These are phyloP conservation scores for Thuja plicata DNA, from an alignment of 83 land plant genomes.

Conservation along the genomic window DNA sequence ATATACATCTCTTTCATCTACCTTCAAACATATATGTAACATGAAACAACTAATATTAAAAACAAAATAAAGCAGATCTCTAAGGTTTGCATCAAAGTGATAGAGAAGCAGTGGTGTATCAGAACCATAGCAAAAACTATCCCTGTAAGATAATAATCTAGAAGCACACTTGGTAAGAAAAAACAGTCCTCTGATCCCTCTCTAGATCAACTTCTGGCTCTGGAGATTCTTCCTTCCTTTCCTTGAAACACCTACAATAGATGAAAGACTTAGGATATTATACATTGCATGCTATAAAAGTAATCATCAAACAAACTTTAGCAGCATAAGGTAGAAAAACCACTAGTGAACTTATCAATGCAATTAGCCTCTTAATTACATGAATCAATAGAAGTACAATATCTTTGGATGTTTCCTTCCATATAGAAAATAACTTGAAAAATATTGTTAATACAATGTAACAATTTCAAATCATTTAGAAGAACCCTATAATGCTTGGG, in stretches of 20 bases:
- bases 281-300: background rate
- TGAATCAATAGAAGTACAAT: conserved; percentile 11
- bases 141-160: background rate
- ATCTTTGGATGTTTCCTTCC: conserved; percentile 6
- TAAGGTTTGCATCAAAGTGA: background rate
- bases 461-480: background rate
- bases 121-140: background rate
- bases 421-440: conserved; percentile 8
- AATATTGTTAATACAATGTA: background rate
- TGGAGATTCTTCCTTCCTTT: conserved; percentile 68
- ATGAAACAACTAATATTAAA: background rate
- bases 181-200: conserved; percentile 95
- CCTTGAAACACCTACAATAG: conserved; percentile 65
- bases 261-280: background rate
- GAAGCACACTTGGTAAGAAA: conserved; percentile 88
- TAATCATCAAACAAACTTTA: background rate
- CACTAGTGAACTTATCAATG: conserved; percentile 12
- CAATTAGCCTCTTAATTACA: conserved; percentile 8
- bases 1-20: no score
- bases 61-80: background rate
- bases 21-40: conserved; percentile 82
- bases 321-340: background rate
- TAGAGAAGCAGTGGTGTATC: background rate
- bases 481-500: background rate
- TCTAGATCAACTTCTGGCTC: conserved; percentile 99